Conservation (phyloP, 495 filamentous ascomycete species). For the Chaetomidium leptoderma region DNA sequence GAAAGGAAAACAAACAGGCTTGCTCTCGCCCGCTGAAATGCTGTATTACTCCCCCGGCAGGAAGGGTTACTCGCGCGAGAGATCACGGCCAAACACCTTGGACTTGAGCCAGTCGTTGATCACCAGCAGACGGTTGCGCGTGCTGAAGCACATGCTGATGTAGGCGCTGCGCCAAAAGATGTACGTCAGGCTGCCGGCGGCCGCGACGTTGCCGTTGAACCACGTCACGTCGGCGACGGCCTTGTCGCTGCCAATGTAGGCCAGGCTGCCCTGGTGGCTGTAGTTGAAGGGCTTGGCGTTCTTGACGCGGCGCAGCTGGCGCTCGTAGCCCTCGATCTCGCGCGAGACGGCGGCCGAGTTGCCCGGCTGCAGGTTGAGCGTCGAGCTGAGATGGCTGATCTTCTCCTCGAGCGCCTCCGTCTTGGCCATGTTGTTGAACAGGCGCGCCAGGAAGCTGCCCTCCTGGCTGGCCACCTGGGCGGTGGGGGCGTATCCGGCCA, state of each 20-base stretch:
- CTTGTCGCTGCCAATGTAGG: conserved; percentile 97
- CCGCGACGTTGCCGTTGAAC: conserved; percentile 92
- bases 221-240: conserved; percentile 97
- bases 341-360: conserved; percentile 61
- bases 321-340: conserved; percentile 80
- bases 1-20: not conserved
- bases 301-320: conserved; percentile 81
- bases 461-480: conserved; percentile 96
- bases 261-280: conserved; percentile 90
- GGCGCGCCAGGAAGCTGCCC: conserved; percentile 86
- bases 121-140: conserved; percentile 88
- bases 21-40: conserved; percentile 2
- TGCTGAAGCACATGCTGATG: conserved; percentile 99
- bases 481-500: conserved; percentile 95
- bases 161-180: conserved; percentile 98
- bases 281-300: conserved; percentile 96
- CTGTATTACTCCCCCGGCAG: not conserved
- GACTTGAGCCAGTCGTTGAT: conserved; percentile 94
- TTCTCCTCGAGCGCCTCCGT: conserved; percentile 73
- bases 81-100: conserved; percentile 90
- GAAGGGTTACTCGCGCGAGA: conserved; percentile 73
- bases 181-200: conserved; percentile 74
- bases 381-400: conserved; percentile 55
- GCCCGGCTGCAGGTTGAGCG: conserved; percentile 48
- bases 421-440: conserved; percentile 98